These are phyloP conservation scores for Trypanosoma lewisi DNA, from an alignment of 208 protist species.

Conservation along the genomic window DNA sequence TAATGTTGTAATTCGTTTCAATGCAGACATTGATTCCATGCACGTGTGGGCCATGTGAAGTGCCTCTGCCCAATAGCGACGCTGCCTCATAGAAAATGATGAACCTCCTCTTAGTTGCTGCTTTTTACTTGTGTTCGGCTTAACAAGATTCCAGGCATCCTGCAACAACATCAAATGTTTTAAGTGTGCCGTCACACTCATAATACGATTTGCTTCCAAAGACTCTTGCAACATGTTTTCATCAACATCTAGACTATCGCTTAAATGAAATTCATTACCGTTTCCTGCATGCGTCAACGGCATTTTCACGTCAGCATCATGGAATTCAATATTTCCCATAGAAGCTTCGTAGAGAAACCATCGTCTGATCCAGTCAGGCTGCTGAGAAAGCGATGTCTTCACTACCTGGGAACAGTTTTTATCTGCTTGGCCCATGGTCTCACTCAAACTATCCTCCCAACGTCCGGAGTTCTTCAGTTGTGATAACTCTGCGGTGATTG, in stretches of 20 bases:
- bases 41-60: conserved; percentile 13
- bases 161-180: conserved; percentile 42
- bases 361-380: conserved; percentile 75
- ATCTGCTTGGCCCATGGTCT: background rate
- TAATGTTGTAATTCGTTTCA: background rate
- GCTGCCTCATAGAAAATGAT: background rate
- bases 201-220: conserved; percentile 10
- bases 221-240: conserved; percentile 6
- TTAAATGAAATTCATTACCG: background rate
- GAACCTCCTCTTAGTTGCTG: background rate
- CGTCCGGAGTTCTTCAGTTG: background rate
- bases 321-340: conserved; percentile 79
- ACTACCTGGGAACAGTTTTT: background rate
- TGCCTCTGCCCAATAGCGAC: conserved; percentile 28
- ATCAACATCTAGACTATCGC: background rate
- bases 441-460: background rate
- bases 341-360: conserved; percentile 86
- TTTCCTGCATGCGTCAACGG: background rate
- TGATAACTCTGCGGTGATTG: background rate
- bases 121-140: background rate
- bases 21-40: background rate
- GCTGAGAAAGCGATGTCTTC: conserved; percentile 7
- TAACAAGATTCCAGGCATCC: conserved; percentile 8
- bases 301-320: conserved; percentile 24
- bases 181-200: conserved; percentile 29